These are phyloP conservation scores for Conidiobolus incongruus DNA, from an alignment of 371 early-diverging fungal species.

Conservation along the genomic window DNA sequence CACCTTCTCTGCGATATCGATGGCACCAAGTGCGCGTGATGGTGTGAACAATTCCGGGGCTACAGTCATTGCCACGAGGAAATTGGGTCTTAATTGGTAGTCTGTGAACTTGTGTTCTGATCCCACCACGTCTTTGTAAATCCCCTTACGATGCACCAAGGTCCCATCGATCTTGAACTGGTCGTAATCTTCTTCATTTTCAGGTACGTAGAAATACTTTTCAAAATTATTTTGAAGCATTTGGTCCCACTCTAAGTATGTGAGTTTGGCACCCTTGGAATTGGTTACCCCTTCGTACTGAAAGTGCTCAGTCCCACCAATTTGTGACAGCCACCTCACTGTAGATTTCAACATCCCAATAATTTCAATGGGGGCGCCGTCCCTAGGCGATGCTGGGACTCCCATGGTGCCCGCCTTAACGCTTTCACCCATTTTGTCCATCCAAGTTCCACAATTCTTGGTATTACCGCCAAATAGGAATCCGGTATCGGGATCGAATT, in stretches of 20 bases:
- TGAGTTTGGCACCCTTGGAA: conserved; percentile 7
- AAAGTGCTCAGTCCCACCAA: conserved; percentile 20
- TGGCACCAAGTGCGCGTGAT: conserved; percentile 41
- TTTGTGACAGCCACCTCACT: conserved; percentile 49
- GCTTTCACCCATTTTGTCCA: conserved; percentile 98
- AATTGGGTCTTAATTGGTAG: conserved; percentile 85
- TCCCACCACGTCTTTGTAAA: conserved; percentile 80
- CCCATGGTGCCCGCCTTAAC: conserved; percentile 78
- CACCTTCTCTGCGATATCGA: conserved; percentile 32
- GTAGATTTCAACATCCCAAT: conserved; percentile 66
- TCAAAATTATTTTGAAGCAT: conserved; percentile 66
- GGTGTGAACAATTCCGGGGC: conserved; percentile 77
- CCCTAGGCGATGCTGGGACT: conserved; percentile 78
- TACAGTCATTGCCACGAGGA: conserved; percentile 75
- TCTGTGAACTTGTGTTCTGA: conserved; percentile 50
- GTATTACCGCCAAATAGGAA: conserved; percentile 69
- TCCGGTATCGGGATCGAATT: conserved; percentile 47
- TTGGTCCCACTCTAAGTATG: conserved; percentile 53
- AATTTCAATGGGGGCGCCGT: conserved; percentile 85
- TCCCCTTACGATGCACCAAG: conserved; percentile 73
- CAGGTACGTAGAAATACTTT: conserved; percentile 65
- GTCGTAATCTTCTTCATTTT: conserved; percentile 18
- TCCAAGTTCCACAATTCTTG: conserved; percentile 97
- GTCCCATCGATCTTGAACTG: conserved; percentile 16
- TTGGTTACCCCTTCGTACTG: conserved; percentile 17